Evolutionary conservation across 495 filamentous ascomycete genomes (phyloP).

Genomic region (Penicillium daleae): DNA sequence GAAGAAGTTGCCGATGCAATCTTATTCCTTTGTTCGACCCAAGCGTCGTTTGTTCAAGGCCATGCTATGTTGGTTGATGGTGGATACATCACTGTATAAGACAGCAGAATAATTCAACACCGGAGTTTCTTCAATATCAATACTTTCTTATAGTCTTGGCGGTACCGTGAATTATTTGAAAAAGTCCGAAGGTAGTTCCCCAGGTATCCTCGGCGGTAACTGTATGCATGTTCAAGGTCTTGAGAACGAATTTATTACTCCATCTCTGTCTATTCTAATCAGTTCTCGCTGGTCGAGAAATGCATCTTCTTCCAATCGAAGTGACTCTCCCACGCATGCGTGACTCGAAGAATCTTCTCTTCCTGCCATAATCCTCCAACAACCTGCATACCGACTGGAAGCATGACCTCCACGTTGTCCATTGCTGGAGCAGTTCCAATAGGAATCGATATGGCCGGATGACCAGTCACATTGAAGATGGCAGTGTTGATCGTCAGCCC

Average conservation of each 20-base stretch:
- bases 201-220: neutral
- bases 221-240: neutral
- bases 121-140: neutral
- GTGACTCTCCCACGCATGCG: conserved; percentile 54
- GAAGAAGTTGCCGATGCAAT: conserved; percentile 56
- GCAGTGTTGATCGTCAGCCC: conserved; percentile 59
- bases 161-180: neutral
- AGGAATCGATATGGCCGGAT: conserved; percentile 60
- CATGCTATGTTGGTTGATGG: conserved; percentile 57
- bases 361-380: conserved; percentile 51
- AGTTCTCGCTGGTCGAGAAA: conserved; percentile 14
- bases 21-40: conserved; percentile 50
- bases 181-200: neutral
- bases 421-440: conserved; percentile 51
- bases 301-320: conserved; percentile 52
- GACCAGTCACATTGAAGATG: conserved; percentile 60
- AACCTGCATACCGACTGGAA: conserved; percentile 63
- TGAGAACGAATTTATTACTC: too few species aligned
- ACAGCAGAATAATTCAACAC: neutral
- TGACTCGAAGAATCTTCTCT: conserved; percentile 49
- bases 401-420: conserved; percentile 46
- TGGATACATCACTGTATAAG: conserved; percentile 49
- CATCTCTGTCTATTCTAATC: neutral
- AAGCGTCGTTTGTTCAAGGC: conserved; percentile 56
- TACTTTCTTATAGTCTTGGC: too few species aligned